Conservation (phyloP, 1,284 basidiomycete genomes). For the Cutaneotrichosporon mucoides region DNA sequence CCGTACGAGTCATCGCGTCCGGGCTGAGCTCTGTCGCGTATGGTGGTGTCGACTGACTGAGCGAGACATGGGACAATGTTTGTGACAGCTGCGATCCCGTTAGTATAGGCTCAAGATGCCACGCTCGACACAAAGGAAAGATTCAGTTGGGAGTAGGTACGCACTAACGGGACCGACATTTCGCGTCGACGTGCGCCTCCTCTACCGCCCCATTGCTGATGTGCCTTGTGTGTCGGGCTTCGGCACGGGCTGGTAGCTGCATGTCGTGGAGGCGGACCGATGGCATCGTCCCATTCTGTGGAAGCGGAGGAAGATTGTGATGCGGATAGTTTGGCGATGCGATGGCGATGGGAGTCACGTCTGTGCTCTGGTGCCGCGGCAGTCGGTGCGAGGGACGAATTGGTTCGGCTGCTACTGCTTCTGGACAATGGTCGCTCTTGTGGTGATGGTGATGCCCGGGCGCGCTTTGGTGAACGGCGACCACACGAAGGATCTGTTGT, state of each 20-base stretch:
- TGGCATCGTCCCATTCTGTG: neutral
- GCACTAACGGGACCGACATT: constrained; percentile 41
- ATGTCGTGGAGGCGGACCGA: neutral
- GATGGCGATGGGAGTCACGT: neutral
- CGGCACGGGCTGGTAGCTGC: neutral
- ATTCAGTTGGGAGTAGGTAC: neutral
- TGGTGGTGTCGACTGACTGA: constrained; percentile 27
- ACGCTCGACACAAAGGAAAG: neutral
- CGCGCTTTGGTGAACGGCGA: constrained; percentile 35
- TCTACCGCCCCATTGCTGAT: constrained; percentile 3
- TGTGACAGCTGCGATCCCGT: constrained; percentile 32
- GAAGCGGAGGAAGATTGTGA: neutral
- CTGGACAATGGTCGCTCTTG: neutral
- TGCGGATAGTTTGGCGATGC: neutral
- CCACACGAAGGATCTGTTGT: neutral
- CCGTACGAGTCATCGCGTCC: constrained; percentile 5
- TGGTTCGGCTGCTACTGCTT: too few relatives aligned
- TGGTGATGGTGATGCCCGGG: constrained; percentile 26
- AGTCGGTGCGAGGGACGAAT: too few relatives aligned
- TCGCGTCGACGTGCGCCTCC: constrained; percentile 27
- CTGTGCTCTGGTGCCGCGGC: neutral
- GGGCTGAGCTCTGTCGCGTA: constrained; percentile 7
- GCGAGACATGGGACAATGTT: constrained; percentile 38
- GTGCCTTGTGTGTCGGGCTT: neutral
- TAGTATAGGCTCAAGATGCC: neutral